Evolutionary conservation across 2,329 filamentous ascomycete species (phyloP), one percentile per base, ranked within the genome.

Genomic region (Cordyceps pruinosa): DNA sequence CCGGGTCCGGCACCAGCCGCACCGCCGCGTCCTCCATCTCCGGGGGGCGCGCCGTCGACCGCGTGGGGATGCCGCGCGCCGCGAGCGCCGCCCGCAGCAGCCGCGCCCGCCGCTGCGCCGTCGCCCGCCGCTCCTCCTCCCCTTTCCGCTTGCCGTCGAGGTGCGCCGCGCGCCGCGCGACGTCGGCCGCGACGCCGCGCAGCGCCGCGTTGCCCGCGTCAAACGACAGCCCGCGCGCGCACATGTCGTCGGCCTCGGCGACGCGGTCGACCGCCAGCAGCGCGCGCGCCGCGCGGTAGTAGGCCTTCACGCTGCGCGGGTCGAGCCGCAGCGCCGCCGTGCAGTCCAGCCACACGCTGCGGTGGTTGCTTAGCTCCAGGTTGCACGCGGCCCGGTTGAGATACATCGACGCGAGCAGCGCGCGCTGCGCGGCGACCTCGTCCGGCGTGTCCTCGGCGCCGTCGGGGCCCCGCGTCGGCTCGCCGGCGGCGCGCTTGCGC

Each of bases 381-480:
- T 97, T 89, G 73, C 90, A 96, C 28, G 95, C 84, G 1, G 93
- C 92, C 60, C 94, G 85, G 73, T 99, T 99, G 61, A 88, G 83
- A 70, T 92, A 86, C 60, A 90, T 86, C 2, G 85, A 81, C 73
- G 95, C 91, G 57, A 92, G 82, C 50, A 88, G 77, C 57, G 77
- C 73, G 46, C 75, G 78, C 72, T 93, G 83, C 64, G 82, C 75
- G 58, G 75, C 70, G 17, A 80, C 77, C 63, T 86, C 81, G 41
- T 85, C 86, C 52, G 83, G 81, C 1, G 63, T 63, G 54, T 72
- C 71, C 5, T 62, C 59, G 42, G 60, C 66, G 42, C 66, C 68
- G 19, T 69, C 69, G 6, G 63, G 63, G 35, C 66, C 63, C 59
- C 55, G 63, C 2, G 67, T 72, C 30, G 62, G 50, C 60, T 72